A percentile compares a stretch with the other conserved stretches of the same genome.
These are phyloP conservation scores for Pachysolen tannophilus DNA, from an alignment of 805 yeast species.

Conservation along the genomic window DNA sequence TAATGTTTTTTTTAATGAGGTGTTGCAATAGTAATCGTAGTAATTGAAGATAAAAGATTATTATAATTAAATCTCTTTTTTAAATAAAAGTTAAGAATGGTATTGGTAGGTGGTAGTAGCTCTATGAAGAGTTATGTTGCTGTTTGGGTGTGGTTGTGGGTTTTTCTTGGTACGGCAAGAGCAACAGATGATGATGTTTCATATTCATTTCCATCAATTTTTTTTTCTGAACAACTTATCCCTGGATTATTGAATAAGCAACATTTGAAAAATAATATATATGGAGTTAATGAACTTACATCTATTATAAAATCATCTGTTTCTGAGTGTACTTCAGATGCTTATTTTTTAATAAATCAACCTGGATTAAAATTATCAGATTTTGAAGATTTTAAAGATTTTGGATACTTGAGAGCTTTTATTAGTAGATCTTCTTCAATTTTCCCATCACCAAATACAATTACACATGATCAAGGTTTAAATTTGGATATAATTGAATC, in stretches of 20 bases:
- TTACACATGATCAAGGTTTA: slow-evolving; percentile 24
- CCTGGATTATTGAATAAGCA: slow-evolving; percentile 21
- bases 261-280: slow-evolving; percentile 22
- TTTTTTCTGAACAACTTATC: slow-evolving; percentile 18
- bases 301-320: slow-evolving; percentile 14
- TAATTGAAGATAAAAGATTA: no score
- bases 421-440: slow-evolving; percentile 52
- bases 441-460: slow-evolving; percentile 45
- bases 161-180: neutral
- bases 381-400: slow-evolving; percentile 30
- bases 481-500: slow-evolving; percentile 36
- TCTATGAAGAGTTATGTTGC: no score
- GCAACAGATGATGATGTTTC: neutral
- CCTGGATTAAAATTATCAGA: slow-evolving; percentile 46
- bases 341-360: slow-evolving; percentile 46
- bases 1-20: no score
- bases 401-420: slow-evolving; percentile 43
- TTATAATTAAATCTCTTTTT: no score
- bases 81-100: no score
- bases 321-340: slow-evolving; percentile 42
- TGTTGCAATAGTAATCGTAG: no score
- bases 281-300: slow-evolving; percentile 17
- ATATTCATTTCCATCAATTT: slow-evolving; percentile 18
- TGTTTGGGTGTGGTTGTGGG: slow-evolving; percentile 8
- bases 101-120: no score